Base-by-base conservation (phyloP, 1,284 basidiomycete species). In the Pseudozyma sp. region DNA sequence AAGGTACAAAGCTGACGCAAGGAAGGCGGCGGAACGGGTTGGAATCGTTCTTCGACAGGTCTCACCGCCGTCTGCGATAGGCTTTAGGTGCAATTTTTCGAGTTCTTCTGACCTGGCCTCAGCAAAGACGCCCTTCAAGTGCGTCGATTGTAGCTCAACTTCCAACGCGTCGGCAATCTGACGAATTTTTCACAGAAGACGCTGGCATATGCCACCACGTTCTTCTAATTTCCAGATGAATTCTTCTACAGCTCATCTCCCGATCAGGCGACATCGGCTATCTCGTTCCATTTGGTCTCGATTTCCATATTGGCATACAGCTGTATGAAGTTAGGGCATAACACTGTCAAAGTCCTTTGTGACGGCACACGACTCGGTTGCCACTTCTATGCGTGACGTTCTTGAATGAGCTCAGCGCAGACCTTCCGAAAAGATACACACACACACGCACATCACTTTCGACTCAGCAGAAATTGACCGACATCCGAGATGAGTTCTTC, bases 21-120 rank as follows among this genome's bases (percentile, higher is more conserved):
- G 62, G 68, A 71, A 71, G 68, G 51, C 46, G 42, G 62, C 34
- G 47, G 68, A 70, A 70, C 37, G 45, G 43, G 45, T 56, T 64
- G 57, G 68, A 71, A 71, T 48, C 33, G 44, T 46, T 50, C 52
- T 51, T 60, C 34, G n/a, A 16, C 40, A n/a, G 7, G 13, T 42
- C 24, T 24, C 2, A 42, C 7, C 10, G 7, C 10, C 40, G 16
- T 10, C 40, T 52, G 49, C 49, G 49, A 40, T 40, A 31, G 48
- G 16, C 24, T 45, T 34, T 19, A 7, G 10, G 37, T 16, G 33
- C 3, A 16, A 46, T 10, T 44, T 44, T 24, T 7, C 43, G 19
- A 44, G 24, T 24, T 44, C 14, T 8, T 44, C 7, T 24, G 7
- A 5, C 19, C 8, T 44, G 8, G 8, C 17, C 8, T 9, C 8